Base-by-base conservation (phyloP, 164 flowering plant genomes). In the Santalum album region DNA sequence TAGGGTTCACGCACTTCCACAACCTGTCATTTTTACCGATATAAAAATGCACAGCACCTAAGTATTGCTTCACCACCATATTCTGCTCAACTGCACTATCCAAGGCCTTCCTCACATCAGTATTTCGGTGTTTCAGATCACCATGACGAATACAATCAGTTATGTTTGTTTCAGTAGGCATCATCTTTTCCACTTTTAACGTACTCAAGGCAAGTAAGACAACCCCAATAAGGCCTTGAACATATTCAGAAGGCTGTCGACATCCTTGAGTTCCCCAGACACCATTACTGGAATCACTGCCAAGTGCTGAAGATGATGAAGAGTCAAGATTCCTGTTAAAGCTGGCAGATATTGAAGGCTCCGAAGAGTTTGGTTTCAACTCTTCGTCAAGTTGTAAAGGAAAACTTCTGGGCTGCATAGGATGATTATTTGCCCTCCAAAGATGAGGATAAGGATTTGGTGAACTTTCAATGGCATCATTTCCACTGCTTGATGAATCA, bases 71-170 rank as follows among this genome's bases (percentile, higher is more conserved):
- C 42, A 38, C 42, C 9, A 38, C 42, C 42, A 38, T 38, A 38
- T 38, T 38, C 14, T 38, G 42, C 14, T 38, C 42, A 38, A 38
- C 14, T 38, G 42, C 42, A 38, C 42, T 9, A 14, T 38, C 42
- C 42, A 38, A 38, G 14, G 42, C 42, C 42, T 38, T 38, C 42
- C 42, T 38, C 14, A 38, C 42, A 38, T 38, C 42, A 38, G 42
- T 15, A 38, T 38, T 38, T 15, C 14, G 12, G 16, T 11, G 17
- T 14, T 38, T 38, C 14, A 11, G 16, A 15, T 38, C 42, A 12
- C 42, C 17, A 15, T 38, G 42, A 38, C 42, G 42, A 15, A 38
- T 38, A 16, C 42, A 38, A 38, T 38, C 42, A 3, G 42, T 38
- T 11, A 38, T 38, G 42, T 38, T 38, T 38, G 42, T 3, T 38